Conservation (phyloP, 2,329 filamentous ascomycete species). For the Paraconiothyrium sp. region DNA sequence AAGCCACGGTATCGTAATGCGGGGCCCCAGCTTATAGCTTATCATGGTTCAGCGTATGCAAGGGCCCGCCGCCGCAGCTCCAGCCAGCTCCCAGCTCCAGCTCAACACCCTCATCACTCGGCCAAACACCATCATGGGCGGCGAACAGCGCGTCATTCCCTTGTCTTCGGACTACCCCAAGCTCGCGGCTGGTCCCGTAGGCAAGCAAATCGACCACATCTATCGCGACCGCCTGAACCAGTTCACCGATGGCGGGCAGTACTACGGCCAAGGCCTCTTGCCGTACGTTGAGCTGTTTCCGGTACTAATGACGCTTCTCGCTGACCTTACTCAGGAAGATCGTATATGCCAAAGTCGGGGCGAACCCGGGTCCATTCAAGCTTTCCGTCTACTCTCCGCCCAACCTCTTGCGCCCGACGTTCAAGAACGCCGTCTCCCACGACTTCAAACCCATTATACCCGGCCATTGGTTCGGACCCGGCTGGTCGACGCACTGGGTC, state of each 20-base stretch:
- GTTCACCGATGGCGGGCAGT: slow-evolving; percentile 78
- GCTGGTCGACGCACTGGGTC: slow-evolving; percentile 99
- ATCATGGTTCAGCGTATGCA: slow-evolving; percentile 11
- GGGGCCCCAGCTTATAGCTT: slow-evolving; percentile 26
- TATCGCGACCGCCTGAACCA: slow-evolving; percentile 84
- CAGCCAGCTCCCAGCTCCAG: slow-evolving; percentile 15
- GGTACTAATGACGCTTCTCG: slow-evolving; percentile 4
- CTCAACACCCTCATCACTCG: slow-evolving; percentile 15
- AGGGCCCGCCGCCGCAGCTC: slow-evolving; percentile 12
- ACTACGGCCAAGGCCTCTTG: slow-evolving; percentile 76
- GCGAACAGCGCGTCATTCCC: slow-evolving; percentile 43
- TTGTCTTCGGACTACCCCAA: slow-evolving; percentile 42
- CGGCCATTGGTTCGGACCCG: slow-evolving; percentile 86
- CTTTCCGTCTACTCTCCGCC: slow-evolving; percentile 89
- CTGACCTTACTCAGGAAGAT: slow-evolving; percentile 67
- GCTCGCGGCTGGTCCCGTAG: slow-evolving; percentile 48
- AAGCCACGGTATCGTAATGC: slow-evolving; percentile 24
- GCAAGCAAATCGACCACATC: slow-evolving; percentile 75
- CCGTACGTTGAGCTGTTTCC: slow-evolving; percentile 61
- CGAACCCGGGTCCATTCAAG: slow-evolving; percentile 78
- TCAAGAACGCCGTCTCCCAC: slow-evolving; percentile 82
- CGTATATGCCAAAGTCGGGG: slow-evolving; percentile 70
- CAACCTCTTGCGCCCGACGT: slow-evolving; percentile 79
- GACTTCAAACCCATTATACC: slow-evolving; percentile 78
- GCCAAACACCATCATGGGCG: slow-evolving; percentile 42